Base-by-base conservation (phyloP, 805 yeast genomes). In the Yarrowia keelungensis region DNA sequence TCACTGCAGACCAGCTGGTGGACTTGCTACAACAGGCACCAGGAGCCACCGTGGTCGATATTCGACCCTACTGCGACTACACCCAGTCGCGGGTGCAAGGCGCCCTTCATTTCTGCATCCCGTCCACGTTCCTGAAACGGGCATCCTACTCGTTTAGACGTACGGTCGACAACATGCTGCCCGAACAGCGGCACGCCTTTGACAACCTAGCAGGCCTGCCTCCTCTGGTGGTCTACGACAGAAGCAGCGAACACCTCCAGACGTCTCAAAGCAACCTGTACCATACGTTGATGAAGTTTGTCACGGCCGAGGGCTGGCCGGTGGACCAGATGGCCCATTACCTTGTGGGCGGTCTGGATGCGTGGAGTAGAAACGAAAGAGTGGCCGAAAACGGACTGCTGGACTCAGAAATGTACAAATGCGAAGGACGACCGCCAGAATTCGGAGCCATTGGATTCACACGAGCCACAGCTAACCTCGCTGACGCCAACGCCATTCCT, bases 111-210 rank as follows among this genome's bases (percentile, higher is more conserved):
- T 83, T 94, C 45, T 91, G 97, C 76, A 79, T 93, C 14, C 98
- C 98, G 1, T 89, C 97, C n/a, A 93, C 98, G 0, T 81, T 93
- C 50, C 79, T 93, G 71, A 90, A 88, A 75, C 84, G 98, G 71
- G 81, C 87, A 41, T 89, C 88, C 67, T 93, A 90, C 74, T 86
- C 87, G 2, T 80, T 93, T 69, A 58, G 71, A 15, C 72, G 78
- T 22, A 74, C 80, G 50, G 49, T 77, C 59, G 81, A 79, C 45
- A 77, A 81, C 69, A 75, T 81, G 71, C 73, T 79, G 11, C 75
- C 75, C 9, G 74, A 74, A 16, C 79, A 78, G 69, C 74, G 75
- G 16, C 69, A 62, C 35, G 58, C 56, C 7, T 65, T 80, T n/a
- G 70, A 64, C 41, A 65, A 69, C 26, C 71, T 79, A 67, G 70